phyloP scores from a whole-genome alignment of 768 basidiomycete species.

The Coprinellus aureogranulatus region DNA sequence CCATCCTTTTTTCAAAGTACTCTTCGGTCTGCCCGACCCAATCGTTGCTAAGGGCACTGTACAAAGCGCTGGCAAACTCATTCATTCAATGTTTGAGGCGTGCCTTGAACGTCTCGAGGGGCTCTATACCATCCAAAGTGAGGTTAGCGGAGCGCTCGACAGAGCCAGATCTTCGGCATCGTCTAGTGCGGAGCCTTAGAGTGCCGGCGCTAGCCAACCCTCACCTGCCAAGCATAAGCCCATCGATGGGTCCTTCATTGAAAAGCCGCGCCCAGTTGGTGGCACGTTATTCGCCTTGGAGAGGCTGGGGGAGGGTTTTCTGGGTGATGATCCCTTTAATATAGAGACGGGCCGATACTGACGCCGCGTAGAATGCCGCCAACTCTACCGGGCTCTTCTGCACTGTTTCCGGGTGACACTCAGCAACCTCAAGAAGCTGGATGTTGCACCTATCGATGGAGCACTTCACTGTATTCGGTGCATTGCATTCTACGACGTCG shows the following conservation, averaged over 20 bases:
- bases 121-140: slow-evolving; percentile 62
- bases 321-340: too few relatives aligned
- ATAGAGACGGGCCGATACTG: too few relatives aligned
- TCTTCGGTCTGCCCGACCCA: slow-evolving; percentile 84
- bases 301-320: slow-evolving; percentile 79
- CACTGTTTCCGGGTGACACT: slow-evolving; percentile 85
- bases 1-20: slow-evolving; percentile 89
- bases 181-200: too few relatives aligned
- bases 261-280: slow-evolving; percentile 83
- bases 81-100: slow-evolving; percentile 76
- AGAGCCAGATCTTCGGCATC: slow-evolving; percentile 48
- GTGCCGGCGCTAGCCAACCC: too few relatives aligned
- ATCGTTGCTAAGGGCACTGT: slow-evolving; percentile 74
- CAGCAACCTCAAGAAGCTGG: slow-evolving; percentile 71
- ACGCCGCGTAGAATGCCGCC: slow-evolving; percentile 90
- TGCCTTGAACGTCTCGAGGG: slow-evolving; percentile 84
- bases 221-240: slow-evolving; percentile 22
- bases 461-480: slow-evolving; percentile 78
- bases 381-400: slow-evolving; percentile 82
- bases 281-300: too few relatives aligned
- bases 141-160: slow-evolving; percentile 48
- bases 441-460: slow-evolving; percentile 78
- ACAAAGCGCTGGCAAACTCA: slow-evolving; percentile 64
- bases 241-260: slow-evolving; percentile 67
- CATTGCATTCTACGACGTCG: slow-evolving; percentile 78